Conservation (phyloP, 306 rosid genomes). For the Rubus parviflorus region DNA sequence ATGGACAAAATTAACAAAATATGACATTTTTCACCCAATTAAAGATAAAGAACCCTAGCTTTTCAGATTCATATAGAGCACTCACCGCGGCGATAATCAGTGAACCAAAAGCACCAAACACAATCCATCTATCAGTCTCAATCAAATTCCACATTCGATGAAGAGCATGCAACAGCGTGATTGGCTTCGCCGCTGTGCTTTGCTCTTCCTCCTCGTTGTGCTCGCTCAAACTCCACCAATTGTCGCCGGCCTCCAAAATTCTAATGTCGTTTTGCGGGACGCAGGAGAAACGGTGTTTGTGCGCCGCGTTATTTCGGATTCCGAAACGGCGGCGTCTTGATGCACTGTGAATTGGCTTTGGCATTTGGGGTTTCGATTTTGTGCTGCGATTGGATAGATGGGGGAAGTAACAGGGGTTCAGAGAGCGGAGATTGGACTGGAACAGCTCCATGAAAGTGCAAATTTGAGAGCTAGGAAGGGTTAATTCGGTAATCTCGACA, state of each 20-base stretch:
- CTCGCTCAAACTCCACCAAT: constrained; percentile 59
- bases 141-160: constrained; percentile 60
- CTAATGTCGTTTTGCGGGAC: not conserved
- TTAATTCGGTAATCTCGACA: not conserved
- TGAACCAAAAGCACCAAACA: constrained; percentile 44
- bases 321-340: constrained; percentile 16
- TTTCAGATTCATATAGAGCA: not conserved
- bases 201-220: constrained; percentile 9
- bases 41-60: not conserved
- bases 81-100: constrained; percentile 55
- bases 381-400: not conserved
- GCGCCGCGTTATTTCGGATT: constrained; percentile 1
- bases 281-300: not conserved
- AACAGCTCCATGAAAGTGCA: constrained; percentile 19
- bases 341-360: constrained; percentile 17
- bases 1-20: not conserved
- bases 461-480: not conserved
- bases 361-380: constrained; percentile 17
- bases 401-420: not conserved
- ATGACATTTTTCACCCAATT: not conserved
- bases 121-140: constrained; percentile 42
- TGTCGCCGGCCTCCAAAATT: constrained; percentile 10
- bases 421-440: constrained; percentile 8
- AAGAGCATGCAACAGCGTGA: constrained; percentile 40
- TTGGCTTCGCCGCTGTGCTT: constrained; percentile 32